Conservation (phyloP, 2,329 filamentous ascomycete species). For the Epichloe aotearoae region DNA sequence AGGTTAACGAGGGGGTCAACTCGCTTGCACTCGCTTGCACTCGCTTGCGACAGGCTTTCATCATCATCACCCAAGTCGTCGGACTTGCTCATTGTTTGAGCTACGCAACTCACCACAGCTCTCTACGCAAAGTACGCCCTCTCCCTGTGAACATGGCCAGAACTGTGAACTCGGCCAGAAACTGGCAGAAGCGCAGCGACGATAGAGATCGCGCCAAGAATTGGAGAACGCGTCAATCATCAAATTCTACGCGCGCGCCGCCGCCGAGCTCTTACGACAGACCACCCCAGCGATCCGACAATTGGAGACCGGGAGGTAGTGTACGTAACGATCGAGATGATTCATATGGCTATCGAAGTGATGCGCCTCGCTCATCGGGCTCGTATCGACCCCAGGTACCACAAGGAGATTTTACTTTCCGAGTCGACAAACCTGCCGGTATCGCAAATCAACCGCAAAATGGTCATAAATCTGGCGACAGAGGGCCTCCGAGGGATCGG, state of each 20-base stretch:
- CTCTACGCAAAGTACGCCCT: not conserved
- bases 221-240: conserved; percentile 2
- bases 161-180: not conserved
- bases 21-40: too few relatives aligned
- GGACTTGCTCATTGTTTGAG: not conserved
- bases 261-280: conserved; percentile 8
- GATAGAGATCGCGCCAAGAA: conserved; percentile 5
- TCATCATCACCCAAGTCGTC: not conserved
- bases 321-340: conserved; percentile 12
- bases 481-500: conserved; percentile 13
- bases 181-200: conserved; percentile 5
- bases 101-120: not conserved
- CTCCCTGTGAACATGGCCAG: not conserved
- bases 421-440: conserved; percentile 36
- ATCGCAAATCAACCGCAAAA: conserved; percentile 22
- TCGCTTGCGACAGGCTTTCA: not conserved
- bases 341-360: conserved; percentile 10
- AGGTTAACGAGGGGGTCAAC: not conserved
- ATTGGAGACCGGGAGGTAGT: conserved; percentile 16
- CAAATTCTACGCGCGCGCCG: conserved; percentile 4
- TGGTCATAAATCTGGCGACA: conserved; percentile 5
- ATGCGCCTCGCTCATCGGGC: conserved; percentile 13
- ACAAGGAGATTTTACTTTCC: conserved; percentile 43
- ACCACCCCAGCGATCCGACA: conserved; percentile 14
- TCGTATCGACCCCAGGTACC: conserved; percentile 21